Base-by-base conservation (phyloP, 768 basidiomycete species). In the Lactarius psammicola region DNA sequence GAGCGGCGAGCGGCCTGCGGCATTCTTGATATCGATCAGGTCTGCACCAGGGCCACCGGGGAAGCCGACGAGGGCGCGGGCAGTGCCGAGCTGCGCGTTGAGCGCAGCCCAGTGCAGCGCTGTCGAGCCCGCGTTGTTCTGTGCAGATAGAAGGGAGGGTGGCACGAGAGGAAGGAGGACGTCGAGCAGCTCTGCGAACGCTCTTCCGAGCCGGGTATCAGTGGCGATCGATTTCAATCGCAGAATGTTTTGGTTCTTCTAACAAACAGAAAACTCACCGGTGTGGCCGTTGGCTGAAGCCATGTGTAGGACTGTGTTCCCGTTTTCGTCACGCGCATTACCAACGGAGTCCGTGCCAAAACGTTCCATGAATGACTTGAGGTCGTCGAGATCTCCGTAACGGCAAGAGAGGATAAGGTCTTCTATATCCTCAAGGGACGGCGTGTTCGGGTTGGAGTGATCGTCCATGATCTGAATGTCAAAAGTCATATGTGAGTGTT, bases 21-120 rank as follows among this genome's bases (percentile, higher is more conserved):
- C 70, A 70, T 92, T 95, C 77, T 87, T 90, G 65, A 86, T 82
- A 74, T 89, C 93, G 71, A 93, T 94, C 68, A 88, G 76, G 72
- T 82, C 81, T 31, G 82, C 74, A 1, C 94, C 86, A 1, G 87
- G 86, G 0, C 88, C 88, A 26, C 69, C 71, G 0, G 82, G 77
- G 69, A 80, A 82, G 59, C 80, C 75, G 13, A 93, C 84, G 34
- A 94, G 83, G 40, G 78, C 80, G 73, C 87, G 81, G 1, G 83
- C 81, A 56, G 87, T 73, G 8, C 76, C 73, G 3, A 96, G 83
- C 70, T 95, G 95, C 2, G 82, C 79, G 75, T 97, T 98, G 46
- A 94, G 75, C 2, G 90, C 85, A 0, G 95, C 94, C 95, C 95
- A 97, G 72, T 98, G 95, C 7, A 97, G 77, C 8, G 95, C 83